A percentile compares a stretch with the other conserved stretches of the same genome.
phyloP scores from a whole-genome alignment of 345 rosid species.

The Carallia pectinifolia region DNA sequence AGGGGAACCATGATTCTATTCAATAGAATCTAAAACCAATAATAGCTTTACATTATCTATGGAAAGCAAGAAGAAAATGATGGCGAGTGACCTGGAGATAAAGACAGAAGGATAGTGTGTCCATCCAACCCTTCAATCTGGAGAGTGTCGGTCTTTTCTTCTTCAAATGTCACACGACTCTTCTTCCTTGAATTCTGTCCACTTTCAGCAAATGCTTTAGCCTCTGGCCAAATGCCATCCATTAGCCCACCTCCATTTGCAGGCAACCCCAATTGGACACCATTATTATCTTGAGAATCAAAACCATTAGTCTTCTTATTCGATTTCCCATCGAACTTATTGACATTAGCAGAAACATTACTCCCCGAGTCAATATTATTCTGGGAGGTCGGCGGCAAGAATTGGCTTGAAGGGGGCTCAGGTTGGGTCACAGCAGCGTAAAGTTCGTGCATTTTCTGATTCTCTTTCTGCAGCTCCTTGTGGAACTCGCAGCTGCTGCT shows the following conservation, averaged over 20 bases:
- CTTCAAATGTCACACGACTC: conserved; percentile 11
- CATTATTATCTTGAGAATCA: background rate
- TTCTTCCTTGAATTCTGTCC: conserved; percentile 30
- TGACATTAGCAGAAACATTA: background rate
- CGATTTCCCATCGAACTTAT: conserved; percentile 8
- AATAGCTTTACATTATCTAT: background rate
- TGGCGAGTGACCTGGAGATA: conserved; percentile 33
- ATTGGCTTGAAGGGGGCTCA: conserved; percentile 85
- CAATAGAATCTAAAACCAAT: background rate
- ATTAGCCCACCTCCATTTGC: conserved; percentile 34
- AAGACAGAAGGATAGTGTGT: conserved; percentile 17
- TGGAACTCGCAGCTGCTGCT: conserved; percentile 21
- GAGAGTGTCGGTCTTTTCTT: conserved; percentile 15
- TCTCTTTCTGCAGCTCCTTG: conserved; percentile 16
- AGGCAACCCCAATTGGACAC: conserved; percentile 16
- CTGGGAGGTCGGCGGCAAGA: conserved; percentile 15
- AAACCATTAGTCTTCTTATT: conserved; percentile 17
- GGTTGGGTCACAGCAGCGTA: conserved; percentile 36
- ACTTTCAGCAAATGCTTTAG: conserved; percentile 34
- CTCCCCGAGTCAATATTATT: conserved; percentile 16
- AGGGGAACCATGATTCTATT: background rate
- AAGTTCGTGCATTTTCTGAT: conserved; percentile 21
- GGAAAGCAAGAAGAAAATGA: background rate
- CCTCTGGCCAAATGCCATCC: conserved; percentile 59
- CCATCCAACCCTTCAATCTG: conserved; percentile 19